phyloP scores from a whole-genome alignment of 106 monocot species.

The Phalaenopsis equestris region DNA sequence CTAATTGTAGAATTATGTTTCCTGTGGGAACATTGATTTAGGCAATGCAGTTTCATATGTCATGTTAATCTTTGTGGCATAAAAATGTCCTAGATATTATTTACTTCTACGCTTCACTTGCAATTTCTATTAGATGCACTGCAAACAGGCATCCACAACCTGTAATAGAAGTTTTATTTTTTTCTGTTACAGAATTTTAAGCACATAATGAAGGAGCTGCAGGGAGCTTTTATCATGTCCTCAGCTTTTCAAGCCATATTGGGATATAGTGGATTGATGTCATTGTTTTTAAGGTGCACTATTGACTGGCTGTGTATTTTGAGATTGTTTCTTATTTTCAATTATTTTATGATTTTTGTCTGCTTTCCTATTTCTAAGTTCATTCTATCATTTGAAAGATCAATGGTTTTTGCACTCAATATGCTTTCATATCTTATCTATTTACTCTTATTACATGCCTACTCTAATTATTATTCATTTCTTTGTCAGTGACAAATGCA shows the following conservation, averaged over 20 bases:
- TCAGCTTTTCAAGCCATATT: constrained; percentile 83
- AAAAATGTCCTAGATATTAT: not conserved
- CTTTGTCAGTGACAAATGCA: not conserved
- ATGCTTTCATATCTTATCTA: not conserved
- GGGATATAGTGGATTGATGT: constrained; percentile 82
- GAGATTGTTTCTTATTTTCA: not conserved
- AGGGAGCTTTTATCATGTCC: constrained; percentile 88
- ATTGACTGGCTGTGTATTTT: not conserved
- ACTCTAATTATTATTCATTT: not conserved
- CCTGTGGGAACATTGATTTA: not conserved
- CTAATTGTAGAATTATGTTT: not conserved
- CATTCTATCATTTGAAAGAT: not conserved
- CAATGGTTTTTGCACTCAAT: not conserved
- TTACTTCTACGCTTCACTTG: not conserved
- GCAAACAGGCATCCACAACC: not conserved
- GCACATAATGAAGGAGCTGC: constrained; percentile 96
- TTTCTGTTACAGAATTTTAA: constrained; percentile 67
- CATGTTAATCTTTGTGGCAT: not conserved
- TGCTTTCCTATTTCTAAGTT: not conserved
- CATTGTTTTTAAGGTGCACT: constrained; percentile 63
- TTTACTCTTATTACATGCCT: not conserved
- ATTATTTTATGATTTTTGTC: not conserved
- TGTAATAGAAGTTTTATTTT: not conserved
- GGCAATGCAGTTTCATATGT: not conserved
- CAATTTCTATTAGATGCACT: not conserved